phyloP scores from a whole-genome alignment of 78 protist species.

The Acrasis kona region DNA sequence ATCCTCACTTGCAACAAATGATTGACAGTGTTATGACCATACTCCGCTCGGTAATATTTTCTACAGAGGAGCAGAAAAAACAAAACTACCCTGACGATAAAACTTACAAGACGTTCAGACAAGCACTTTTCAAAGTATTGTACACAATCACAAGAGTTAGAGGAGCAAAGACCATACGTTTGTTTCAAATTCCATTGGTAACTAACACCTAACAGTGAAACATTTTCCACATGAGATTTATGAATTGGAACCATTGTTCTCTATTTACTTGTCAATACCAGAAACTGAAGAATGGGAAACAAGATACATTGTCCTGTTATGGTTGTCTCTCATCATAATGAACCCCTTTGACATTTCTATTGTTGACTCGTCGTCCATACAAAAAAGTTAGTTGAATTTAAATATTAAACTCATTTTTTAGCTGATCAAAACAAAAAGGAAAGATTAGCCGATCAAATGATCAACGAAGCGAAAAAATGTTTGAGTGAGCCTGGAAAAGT shows the following conservation, averaged over 20 bases:
- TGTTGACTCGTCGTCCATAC: no score
- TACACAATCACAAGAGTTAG: background rate
- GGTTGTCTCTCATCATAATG: conserved; percentile 78
- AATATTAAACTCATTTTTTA: no score
- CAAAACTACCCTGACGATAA: background rate
- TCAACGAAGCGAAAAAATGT: background rate
- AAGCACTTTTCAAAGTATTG: background rate
- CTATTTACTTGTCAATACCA: background rate
- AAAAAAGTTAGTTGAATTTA: no score
- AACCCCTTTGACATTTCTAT: conserved; percentile 74
- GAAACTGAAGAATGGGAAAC: conserved; percentile 63
- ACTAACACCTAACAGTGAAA: no score
- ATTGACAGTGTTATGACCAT: background rate
- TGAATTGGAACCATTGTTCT: background rate
- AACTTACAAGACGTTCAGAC: background rate
- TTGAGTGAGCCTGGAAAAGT: conserved; percentile 31
- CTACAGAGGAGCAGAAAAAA: no score
- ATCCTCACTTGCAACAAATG: conserved; percentile 23
- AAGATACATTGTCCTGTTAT: conserved; percentile 68
- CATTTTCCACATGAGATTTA: background rate
- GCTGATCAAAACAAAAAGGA: background rate
- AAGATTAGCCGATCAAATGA: background rate
- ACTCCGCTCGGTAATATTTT: background rate
- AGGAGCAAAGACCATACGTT: background rate
- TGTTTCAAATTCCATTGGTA: no score